Evolutionary conservation across 345 rosid species (phyloP).

Genomic region (Salix brachista): DNA sequence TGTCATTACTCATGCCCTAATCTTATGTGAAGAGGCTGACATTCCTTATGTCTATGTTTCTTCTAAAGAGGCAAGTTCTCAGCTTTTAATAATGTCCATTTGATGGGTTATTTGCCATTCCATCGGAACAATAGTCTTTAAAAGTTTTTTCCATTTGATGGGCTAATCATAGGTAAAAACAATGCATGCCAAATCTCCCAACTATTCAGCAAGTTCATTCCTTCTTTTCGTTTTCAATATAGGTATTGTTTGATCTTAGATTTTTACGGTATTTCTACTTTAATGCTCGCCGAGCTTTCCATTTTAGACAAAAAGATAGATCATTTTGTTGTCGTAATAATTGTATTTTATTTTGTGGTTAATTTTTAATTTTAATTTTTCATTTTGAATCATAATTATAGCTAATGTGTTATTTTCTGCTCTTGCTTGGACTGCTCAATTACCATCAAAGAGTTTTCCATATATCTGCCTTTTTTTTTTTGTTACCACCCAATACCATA

Average conservation of each 20-base stretch:
- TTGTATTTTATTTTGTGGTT: background rate
- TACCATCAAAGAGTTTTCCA: background rate
- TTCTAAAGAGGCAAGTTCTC: slow-evolving; percentile 74
- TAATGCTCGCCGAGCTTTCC: background rate
- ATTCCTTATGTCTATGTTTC: slow-evolving; percentile 85
- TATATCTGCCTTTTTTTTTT: background rate
- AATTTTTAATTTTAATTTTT: background rate
- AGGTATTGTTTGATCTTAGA: background rate
- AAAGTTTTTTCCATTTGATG: background rate
- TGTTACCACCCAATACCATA: background rate
- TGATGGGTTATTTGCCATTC: background rate
- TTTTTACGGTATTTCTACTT: background rate
- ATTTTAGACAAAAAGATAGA: background rate
- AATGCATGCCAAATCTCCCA: background rate
- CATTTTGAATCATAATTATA: background rate
- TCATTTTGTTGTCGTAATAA: background rate
- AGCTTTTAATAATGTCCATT: background rate
- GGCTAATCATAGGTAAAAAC: background rate
- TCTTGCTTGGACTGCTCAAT: background rate
- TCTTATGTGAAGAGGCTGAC: slow-evolving; percentile 81
- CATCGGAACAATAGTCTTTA: background rate
- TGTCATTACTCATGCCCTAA: slow-evolving; percentile 73
- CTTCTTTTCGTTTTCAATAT: background rate
- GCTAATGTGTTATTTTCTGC: background rate
- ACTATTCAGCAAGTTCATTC: background rate